Evolutionary conservation across 768 basidiomycete species (phyloP).

Genomic region (Mycena leptocephala): DNA sequence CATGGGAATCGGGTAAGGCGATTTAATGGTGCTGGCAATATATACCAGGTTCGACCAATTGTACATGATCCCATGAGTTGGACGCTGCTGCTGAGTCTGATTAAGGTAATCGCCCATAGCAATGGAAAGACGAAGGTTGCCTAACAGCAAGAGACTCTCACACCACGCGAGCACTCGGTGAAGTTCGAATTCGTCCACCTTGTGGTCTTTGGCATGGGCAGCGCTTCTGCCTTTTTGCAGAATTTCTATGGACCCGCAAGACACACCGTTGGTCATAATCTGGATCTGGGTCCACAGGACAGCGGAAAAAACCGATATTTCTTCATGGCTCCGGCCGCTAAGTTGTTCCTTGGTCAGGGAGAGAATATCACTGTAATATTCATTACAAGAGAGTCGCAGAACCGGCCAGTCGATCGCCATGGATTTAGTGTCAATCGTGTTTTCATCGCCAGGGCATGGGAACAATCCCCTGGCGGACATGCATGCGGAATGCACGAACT

Average conservation of each 20-base stretch:
- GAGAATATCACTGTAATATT: constrained; percentile 65
- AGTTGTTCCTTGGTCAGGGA: constrained; percentile 64
- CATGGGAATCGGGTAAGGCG: constrained; percentile 47
- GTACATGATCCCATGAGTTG: constrained; percentile 71
- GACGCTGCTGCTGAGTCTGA: constrained; percentile 60
- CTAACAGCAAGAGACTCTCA: constrained; percentile 65
- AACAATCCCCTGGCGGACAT: constrained; percentile 48
- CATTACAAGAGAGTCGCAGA: constrained; percentile 73
- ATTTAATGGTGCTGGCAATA: constrained; percentile 72
- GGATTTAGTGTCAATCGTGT: constrained; percentile 58
- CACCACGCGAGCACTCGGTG: constrained; percentile 68
- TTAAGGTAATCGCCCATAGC: constrained; percentile 68
- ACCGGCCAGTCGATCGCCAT: constrained; percentile 67
- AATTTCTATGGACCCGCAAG: constrained; percentile 76
- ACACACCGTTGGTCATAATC: constrained; percentile 77
- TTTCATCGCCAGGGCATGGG: constrained; percentile 55
- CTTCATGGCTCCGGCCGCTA: constrained; percentile 72
- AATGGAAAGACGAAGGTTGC: constrained; percentile 59
- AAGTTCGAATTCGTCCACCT: constrained; percentile 72
- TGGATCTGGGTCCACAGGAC: constrained; percentile 80
- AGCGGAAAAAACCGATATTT: constrained; percentile 73
- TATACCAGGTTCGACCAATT: constrained; percentile 79
- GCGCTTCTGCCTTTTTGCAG: constrained; percentile 51
- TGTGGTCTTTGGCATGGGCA: constrained; percentile 46
- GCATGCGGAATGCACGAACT: constrained; percentile 75